phyloP scores from a whole-genome alignment of 768 basidiomycete species.

The Macrolepiota albuminosa region DNA sequence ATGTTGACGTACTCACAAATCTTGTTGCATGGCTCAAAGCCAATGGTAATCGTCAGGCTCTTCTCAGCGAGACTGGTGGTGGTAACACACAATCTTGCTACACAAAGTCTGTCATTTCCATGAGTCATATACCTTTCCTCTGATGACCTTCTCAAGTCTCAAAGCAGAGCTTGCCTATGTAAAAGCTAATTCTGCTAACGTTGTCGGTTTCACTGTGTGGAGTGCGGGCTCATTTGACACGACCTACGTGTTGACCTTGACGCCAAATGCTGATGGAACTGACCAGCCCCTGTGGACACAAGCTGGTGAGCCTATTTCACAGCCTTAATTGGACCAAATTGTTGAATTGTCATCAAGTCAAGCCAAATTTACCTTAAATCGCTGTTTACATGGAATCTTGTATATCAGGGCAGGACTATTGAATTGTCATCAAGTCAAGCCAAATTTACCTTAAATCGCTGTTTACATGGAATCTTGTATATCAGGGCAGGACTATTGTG shows the following conservation, averaged over 20 bases:
- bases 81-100: conserved; percentile 46
- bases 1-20: conserved; percentile 36
- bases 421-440: conserved; percentile 13
- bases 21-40: conserved; percentile 37
- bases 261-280: conserved; percentile 41
- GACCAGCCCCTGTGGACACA: conserved; percentile 42
- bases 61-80: conserved; percentile 49
- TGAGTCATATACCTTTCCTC: not conserved
- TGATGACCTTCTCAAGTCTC: conserved; percentile 23
- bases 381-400: not conserved
- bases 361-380: conserved; percentile 21
- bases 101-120: conserved; percentile 20
- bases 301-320: conserved; percentile 27
- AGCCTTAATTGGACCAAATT: not conserved
- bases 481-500: not conserved
- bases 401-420: not conserved
- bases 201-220: conserved; percentile 52
- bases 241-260: conserved; percentile 43
- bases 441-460: conserved; percentile 19
- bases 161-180: conserved; percentile 40
- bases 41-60: conserved; percentile 28
- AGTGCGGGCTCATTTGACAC: conserved; percentile 48
- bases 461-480: not conserved
- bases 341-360: conserved; percentile 8
- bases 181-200: conserved; percentile 34